Percentiles rank a stretch among this genome's conserved stretches.
phyloP scores from a whole-genome alignment of 805 yeast genomes.

The Jamesozyma jinghongensis region DNA sequence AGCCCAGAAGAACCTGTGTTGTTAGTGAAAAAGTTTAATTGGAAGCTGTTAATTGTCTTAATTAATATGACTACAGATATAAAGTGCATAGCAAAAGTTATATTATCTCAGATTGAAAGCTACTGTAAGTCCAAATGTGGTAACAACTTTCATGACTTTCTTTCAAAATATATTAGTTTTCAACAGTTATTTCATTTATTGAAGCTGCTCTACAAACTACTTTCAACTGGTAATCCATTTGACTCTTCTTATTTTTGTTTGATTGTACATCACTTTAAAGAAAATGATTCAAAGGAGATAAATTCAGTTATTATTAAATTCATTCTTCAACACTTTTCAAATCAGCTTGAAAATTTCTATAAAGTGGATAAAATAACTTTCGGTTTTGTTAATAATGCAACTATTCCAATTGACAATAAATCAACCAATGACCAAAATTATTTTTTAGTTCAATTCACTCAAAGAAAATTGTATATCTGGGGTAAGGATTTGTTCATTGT shows the following conservation, averaged over 20 bases:
- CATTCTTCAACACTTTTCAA: neutral
- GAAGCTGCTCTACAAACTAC: neutral
- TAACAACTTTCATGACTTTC: too few species aligned
- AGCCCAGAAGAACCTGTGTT: neutral
- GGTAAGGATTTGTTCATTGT: constrained; percentile 10
- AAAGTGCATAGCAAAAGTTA: too few species aligned
- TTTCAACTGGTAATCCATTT: neutral
- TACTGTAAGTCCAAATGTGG: too few species aligned
- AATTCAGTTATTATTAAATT: neutral
- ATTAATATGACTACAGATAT: too few species aligned
- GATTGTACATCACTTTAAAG: neutral
- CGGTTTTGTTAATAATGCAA: neutral
- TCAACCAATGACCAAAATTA: neutral
- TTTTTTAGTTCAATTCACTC: constrained; percentile 10
- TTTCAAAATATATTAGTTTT: neutral
- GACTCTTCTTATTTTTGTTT: too few species aligned
- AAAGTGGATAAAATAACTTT: neutral
- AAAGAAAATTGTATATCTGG: constrained; percentile 14
- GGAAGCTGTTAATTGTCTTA: too few species aligned
- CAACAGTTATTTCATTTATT: neutral
- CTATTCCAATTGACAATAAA: neutral
- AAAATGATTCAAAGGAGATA: neutral
- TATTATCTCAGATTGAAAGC: too few species aligned
- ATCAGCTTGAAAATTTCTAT: neutral
- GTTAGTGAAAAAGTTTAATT: too few species aligned